Percentiles rank a stretch among this genome's conserved stretches.
These are phyloP conservation scores for Globisporangium nodosum DNA, from an alignment of 352 stramenopile genomes.

Conservation along the genomic window DNA sequence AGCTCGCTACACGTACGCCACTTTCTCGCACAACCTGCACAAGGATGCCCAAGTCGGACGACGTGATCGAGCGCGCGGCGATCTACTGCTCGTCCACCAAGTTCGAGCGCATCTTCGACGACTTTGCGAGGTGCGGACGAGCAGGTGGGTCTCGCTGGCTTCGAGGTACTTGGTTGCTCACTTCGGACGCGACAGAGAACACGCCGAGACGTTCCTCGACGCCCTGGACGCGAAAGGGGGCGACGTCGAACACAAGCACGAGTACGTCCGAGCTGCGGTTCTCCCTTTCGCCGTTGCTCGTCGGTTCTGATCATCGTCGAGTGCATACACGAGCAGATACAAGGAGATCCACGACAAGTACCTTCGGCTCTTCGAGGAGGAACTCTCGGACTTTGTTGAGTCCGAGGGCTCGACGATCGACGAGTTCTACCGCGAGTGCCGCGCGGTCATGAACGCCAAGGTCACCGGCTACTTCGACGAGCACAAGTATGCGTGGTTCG, in stretches of 20 bases:
- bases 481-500: slow-evolving; percentile 69
- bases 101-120: slow-evolving; percentile 73
- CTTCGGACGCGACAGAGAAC: slow-evolving; percentile 24
- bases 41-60: slow-evolving; percentile 38
- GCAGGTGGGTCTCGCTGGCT: background rate
- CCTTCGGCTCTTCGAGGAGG: slow-evolving; percentile 63
- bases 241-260: slow-evolving; percentile 75
- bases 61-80: slow-evolving; percentile 56
- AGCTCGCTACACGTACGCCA: too few species aligned
- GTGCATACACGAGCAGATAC: slow-evolving; percentile 26
- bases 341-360: slow-evolving; percentile 75
- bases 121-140: slow-evolving; percentile 51
- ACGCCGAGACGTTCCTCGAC: slow-evolving; percentile 58
- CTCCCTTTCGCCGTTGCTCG: background rate
- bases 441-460: slow-evolving; percentile 52
- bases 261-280: slow-evolving; percentile 11
- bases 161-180: background rate
- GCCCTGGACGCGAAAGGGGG: slow-evolving; percentile 53
- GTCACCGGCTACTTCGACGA: slow-evolving; percentile 66
- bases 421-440: slow-evolving; percentile 66
- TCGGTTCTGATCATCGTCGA: background rate
- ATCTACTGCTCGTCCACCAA: slow-evolving; percentile 68
- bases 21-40: too few species aligned
- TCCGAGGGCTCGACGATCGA: slow-evolving; percentile 54
- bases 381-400: slow-evolving; percentile 72